These are phyloP conservation scores for Globisporangium radiosum DNA, from an alignment of 352 stramenopile genomes.

Conservation along the genomic window DNA sequence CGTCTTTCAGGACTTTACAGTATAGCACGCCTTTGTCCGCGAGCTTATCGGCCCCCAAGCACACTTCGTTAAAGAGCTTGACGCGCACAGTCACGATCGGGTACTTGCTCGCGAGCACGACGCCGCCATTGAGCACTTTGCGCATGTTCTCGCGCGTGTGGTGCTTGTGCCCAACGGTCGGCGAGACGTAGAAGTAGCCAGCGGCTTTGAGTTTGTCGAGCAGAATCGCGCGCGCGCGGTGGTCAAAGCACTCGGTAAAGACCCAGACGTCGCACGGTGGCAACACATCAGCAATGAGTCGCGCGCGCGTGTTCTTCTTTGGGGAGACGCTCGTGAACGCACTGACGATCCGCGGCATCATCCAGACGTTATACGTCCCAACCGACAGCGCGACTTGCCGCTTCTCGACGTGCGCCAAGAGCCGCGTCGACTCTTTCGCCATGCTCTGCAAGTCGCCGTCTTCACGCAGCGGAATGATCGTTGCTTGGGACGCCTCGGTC, in stretches of 20 bases:
- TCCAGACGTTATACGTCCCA: conserved; percentile 81
- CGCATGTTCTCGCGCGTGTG: conserved; percentile 55
- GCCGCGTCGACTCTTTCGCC: conserved; percentile 64
- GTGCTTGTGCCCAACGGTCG: conserved; percentile 63
- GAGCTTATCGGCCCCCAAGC: conserved; percentile 53
- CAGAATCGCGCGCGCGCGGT: conserved; percentile 55
- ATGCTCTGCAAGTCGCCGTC: conserved; percentile 56
- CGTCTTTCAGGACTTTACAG: conserved; percentile 76
- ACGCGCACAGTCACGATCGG: conserved; percentile 67
- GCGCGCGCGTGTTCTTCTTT: conserved; percentile 72
- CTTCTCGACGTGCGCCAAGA: conserved; percentile 50
- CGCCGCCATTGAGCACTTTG: conserved; percentile 68
- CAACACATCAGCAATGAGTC: conserved; percentile 60
- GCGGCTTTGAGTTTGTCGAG: conserved; percentile 51
- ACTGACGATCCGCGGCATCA: conserved; percentile 75
- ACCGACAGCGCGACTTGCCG: conserved; percentile 48
- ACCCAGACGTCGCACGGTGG: conserved; percentile 67
- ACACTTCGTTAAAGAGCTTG: conserved; percentile 64
- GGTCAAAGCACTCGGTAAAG: conserved; percentile 78
- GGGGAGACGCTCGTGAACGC: conserved; percentile 61
- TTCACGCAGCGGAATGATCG: conserved; percentile 64
- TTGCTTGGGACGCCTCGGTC: conserved; percentile 44
- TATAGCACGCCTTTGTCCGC: conserved; percentile 78
- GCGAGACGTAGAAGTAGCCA: conserved; percentile 70
- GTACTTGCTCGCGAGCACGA: conserved; percentile 64